Conservation (phyloP, 805 yeast genomes). For the Ogataea siamensis region DNA sequence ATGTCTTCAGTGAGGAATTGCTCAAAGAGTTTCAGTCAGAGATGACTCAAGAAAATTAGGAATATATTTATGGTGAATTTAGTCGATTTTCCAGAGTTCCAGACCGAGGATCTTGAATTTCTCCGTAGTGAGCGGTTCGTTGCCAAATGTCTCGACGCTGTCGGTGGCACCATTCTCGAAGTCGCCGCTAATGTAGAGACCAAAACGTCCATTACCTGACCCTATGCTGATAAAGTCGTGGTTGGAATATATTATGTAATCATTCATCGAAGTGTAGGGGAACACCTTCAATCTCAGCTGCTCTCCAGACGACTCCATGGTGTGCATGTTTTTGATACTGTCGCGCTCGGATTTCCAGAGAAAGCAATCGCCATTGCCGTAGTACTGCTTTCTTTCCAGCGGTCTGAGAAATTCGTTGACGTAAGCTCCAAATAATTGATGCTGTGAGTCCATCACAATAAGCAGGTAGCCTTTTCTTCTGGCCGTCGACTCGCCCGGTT, state of each 20-base stretch:
- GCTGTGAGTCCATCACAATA: slow-evolving; percentile 62
- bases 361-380: slow-evolving; percentile 95
- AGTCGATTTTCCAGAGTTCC: slow-evolving; percentile 75
- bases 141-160: slow-evolving; percentile 83
- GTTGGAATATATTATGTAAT: slow-evolving; percentile 80
- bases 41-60: slow-evolving; percentile 4
- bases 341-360: slow-evolving; percentile 72
- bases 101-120: slow-evolving; percentile 74
- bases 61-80: slow-evolving; percentile 1
- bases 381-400: slow-evolving; percentile 68
- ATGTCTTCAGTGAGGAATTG: slow-evolving; percentile 13
- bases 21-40: slow-evolving; percentile 11
- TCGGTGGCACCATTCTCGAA: slow-evolving; percentile 75
- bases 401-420: slow-evolving; percentile 71
- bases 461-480: slow-evolving; percentile 64
- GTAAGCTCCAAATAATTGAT: slow-evolving; percentile 74
- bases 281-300: slow-evolving; percentile 68
- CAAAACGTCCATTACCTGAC: slow-evolving; percentile 90
- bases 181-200: slow-evolving; percentile 80
- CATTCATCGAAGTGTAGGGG: slow-evolving; percentile 86
- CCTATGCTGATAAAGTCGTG: slow-evolving; percentile 79
- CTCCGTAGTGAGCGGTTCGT: slow-evolving; percentile 62
- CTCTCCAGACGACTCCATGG: slow-evolving; percentile 16
- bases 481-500: slow-evolving; percentile 34
- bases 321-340: slow-evolving; percentile 31